These are phyloP conservation scores for Umbelopsis sp. DNA, from an alignment of 192 early-diverging fungal genomes.

Conservation along the genomic window DNA sequence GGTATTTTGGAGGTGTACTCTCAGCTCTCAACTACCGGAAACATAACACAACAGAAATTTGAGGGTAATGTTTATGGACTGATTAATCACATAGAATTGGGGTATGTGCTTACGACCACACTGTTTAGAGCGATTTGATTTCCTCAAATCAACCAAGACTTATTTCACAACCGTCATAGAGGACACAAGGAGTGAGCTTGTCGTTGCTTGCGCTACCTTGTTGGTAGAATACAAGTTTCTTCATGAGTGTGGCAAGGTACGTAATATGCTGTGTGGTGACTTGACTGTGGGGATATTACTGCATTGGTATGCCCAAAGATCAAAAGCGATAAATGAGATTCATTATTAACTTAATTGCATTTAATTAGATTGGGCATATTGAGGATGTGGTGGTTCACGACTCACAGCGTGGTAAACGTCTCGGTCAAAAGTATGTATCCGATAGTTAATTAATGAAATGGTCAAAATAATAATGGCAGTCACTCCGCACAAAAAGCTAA, in stretches of 20 bases:
- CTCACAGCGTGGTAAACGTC: slow-evolving; percentile 71
- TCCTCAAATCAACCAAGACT: slow-evolving; percentile 67
- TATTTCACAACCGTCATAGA: slow-evolving; percentile 91
- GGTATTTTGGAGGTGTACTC: slow-evolving; percentile 66
- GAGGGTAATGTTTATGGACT: slow-evolving; percentile 42
- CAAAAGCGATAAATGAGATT: background rate
- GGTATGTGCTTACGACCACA: background rate
- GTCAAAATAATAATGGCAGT: slow-evolving; percentile 18
- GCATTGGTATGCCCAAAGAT: background rate
- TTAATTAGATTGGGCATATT: slow-evolving; percentile 78
- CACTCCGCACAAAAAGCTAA: background rate
- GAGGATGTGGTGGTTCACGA: slow-evolving; percentile 87
- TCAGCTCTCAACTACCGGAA: slow-evolving; percentile 80
- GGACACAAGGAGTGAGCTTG: slow-evolving; percentile 52
- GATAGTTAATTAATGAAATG: background rate
- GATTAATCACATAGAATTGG: background rate
- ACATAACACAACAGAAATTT: slow-evolving; percentile 72
- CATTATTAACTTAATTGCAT: background rate
- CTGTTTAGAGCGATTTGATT: slow-evolving; percentile 69
- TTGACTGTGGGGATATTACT: too few species aligned
- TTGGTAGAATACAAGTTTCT: slow-evolving; percentile 92
- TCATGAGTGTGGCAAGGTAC: slow-evolving; percentile 75
- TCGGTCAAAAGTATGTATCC: slow-evolving; percentile 53
- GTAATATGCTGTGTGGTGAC: background rate
- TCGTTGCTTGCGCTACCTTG: slow-evolving; percentile 87